These are phyloP conservation scores for Lathyrus tuberosus DNA, from an alignment of 306 rosid species.

Conservation along the genomic window DNA sequence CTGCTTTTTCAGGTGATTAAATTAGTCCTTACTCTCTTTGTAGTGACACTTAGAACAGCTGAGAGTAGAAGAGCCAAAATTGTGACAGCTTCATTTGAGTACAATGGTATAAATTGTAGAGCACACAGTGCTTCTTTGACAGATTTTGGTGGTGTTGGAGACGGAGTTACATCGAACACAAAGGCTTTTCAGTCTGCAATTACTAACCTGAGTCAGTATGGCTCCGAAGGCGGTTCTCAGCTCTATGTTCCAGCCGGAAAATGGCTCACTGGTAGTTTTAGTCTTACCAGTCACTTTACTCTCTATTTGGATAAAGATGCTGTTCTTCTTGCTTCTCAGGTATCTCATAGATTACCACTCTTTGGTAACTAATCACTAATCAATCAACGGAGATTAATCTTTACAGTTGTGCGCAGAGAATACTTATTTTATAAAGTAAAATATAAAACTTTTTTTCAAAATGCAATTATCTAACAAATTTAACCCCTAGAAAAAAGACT, in stretches of 20 bases:
- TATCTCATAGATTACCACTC: constrained; percentile 24
- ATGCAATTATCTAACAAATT: too few species aligned
- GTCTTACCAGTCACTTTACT: constrained; percentile 76
- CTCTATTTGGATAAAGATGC: constrained; percentile 75
- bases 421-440: too few species aligned
- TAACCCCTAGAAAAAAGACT: background rate
- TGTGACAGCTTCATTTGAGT: constrained; percentile 54
- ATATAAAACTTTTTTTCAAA: too few species aligned
- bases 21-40: constrained; percentile 6
- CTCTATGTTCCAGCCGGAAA: constrained; percentile 81
- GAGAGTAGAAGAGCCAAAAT: constrained; percentile 51
- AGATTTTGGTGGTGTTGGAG: constrained; percentile 90
- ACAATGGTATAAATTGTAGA: constrained; percentile 70
- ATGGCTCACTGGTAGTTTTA: constrained; percentile 86
- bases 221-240: constrained; percentile 69
- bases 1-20: constrained; percentile 39
- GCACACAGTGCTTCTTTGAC: constrained; percentile 68
- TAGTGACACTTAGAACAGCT: constrained; percentile 43
- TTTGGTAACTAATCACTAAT: background rate
- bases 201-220: constrained; percentile 56
- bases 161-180: constrained; percentile 78
- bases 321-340: constrained; percentile 85
- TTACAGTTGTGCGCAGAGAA: too few species aligned
- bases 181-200: constrained; percentile 74
- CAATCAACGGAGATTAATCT: too few species aligned